Percentiles rank a stretch among this genome's conserved stretches.
These are phyloP conservation scores for Pleurozium schreberi DNA, from an alignment of 225 moss, liverwort and hornwort species.

Conservation along the genomic window DNA sequence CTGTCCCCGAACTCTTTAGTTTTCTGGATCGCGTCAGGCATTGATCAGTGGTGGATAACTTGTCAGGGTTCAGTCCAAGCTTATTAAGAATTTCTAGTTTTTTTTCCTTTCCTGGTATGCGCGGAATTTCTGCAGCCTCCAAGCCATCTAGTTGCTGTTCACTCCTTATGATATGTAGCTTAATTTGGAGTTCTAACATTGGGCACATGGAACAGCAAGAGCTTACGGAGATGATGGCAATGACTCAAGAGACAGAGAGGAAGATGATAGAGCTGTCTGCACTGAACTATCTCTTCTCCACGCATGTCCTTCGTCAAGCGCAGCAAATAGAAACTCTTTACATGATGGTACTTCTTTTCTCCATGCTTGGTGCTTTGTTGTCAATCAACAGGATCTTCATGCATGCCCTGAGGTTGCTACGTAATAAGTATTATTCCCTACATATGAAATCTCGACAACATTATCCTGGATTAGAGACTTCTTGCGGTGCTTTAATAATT, in stretches of 20 bases:
- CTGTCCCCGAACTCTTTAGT: not conserved
- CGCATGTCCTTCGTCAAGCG: slow-evolving; percentile 89
- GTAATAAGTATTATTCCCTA: not conserved
- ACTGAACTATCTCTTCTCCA: slow-evolving; percentile 80
- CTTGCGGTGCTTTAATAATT: not conserved
- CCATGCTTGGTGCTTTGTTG: not conserved
- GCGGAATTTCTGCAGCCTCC: not conserved
- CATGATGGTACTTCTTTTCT: slow-evolving; percentile 45
- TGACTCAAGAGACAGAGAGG: slow-evolving; percentile 87
- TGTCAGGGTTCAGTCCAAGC: not conserved
- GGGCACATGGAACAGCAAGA: slow-evolving; percentile 54
- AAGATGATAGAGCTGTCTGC: slow-evolving; percentile 91
- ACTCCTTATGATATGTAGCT: not conserved
- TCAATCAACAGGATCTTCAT: not conserved
- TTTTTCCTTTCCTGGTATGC: not conserved
- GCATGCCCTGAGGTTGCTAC: not conserved
- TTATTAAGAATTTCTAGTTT: not conserved
- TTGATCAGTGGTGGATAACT: not conserved
- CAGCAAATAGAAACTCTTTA: slow-evolving; percentile 93
- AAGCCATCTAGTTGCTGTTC: not conserved
- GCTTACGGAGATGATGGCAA: slow-evolving; percentile 74
- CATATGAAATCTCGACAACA: not conserved
- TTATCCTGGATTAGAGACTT: not conserved
- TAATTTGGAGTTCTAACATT: not conserved
- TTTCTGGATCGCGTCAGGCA: not conserved